Base-by-base conservation (phyloP, 306 rosid genomes). In the Rosa chinensis region DNA sequence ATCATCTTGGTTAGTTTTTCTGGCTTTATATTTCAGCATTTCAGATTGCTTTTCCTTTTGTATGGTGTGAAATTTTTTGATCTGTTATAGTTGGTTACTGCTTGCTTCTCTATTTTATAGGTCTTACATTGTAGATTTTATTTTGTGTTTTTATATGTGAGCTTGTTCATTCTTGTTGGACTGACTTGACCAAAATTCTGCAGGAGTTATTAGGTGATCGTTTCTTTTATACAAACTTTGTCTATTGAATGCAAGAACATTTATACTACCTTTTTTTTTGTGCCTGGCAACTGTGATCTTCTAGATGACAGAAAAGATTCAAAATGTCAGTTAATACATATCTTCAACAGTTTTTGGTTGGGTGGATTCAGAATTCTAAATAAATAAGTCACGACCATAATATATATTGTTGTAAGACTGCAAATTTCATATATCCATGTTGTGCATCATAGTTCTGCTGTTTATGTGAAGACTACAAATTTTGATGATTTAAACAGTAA, bases 1-100 rank as follows among this genome's bases (percentile, higher is more conserved):
- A 96, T 88, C 99, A 96, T 86, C 92, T 96, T 21, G 99, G 99
- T 91, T 87, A 72, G 77, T 66, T 76, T 76, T 13, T 66, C 16
- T 52, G 32, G 1, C 61, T 14, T 28, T 5, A 7, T 7, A 13
- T 43, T 64, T 13, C 21, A 32, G 2, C 13, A 7, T 66, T 66
- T 23, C 8, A 32, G n/a, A 61, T 61, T 21, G 4, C 0, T 4
- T 2, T 23, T 58, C 32, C 8, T 63, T 28, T 14, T 4, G 58
- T 4, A 12, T 63, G 43, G 1, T 10, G 0, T 32, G 66, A 23
- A 2, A 61, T 25, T 0, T 62, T 14, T 12, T 6, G 17, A 12
- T 25, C 18, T 28, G 3, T 62, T 62, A 5, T 25, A 13, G 13
- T 10, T 59, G 2, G 32, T 28, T 28, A 28, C 32, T 28, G 32